These are phyloP conservation scores for Sclerotinia sclerotiorum DNA, from an alignment of 2,329 filamentous ascomycete genomes.

Conservation along the genomic window DNA sequence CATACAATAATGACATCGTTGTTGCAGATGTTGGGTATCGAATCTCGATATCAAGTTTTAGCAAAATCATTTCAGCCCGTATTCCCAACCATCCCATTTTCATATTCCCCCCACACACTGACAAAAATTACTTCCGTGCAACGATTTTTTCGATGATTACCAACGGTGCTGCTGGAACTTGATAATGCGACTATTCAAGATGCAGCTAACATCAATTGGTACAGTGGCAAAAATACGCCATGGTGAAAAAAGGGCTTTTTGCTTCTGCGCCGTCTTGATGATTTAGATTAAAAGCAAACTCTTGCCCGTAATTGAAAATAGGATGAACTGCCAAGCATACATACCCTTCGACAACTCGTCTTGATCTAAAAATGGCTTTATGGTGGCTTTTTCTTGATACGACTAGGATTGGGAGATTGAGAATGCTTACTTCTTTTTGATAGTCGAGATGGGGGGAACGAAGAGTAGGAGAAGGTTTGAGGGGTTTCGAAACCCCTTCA, in stretches of 20 bases:
- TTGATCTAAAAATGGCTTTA: constrained; percentile 21
- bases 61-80: neutral
- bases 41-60: constrained; percentile 10
- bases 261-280: neutral
- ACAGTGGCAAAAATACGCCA: neutral
- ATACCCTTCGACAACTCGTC: constrained; percentile 10
- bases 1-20: constrained; percentile 15
- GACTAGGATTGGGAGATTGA: constrained; percentile 19
- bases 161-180: constrained; percentile 2
- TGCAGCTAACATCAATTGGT: constrained; percentile 6
- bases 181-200: neutral
- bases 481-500: neutral
- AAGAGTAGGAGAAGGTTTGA: neutral
- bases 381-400: constrained; percentile 5
- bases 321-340: constrained; percentile 5
- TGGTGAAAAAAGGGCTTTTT: neutral
- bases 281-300: neutral
- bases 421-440: constrained; percentile 6
- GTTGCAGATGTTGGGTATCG: constrained; percentile 21
- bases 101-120: neutral
- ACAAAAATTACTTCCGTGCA: constrained; percentile 3
- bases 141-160: neutral
- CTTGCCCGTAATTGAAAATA: constrained; percentile 1
- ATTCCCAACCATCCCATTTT: neutral
- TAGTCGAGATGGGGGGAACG: no score